Evolutionary conservation across 306 rosid genomes (phyloP).

Genomic region (Medicago truncatula): DNA sequence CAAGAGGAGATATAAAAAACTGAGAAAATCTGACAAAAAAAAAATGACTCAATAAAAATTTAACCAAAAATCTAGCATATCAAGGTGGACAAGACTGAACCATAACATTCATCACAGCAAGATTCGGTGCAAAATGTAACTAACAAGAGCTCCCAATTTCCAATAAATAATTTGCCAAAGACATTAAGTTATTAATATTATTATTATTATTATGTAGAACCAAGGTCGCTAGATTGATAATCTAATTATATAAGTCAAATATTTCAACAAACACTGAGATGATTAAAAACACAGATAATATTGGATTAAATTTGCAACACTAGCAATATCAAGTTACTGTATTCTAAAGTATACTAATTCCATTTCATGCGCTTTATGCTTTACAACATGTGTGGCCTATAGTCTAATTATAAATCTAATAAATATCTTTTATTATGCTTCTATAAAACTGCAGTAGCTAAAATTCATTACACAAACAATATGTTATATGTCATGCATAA

Average conservation of each 20-base stretch:
- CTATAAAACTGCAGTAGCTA: constrained; percentile 23
- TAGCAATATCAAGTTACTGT: not conserved
- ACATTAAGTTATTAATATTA: constrained; percentile 23
- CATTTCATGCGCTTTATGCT: constrained; percentile 28
- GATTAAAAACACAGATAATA: constrained; percentile 17
- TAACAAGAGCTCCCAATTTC: constrained; percentile 21
- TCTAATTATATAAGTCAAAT: constrained; percentile 9
- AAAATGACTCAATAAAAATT: constrained; percentile 36
- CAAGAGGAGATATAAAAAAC: constrained; percentile 95
- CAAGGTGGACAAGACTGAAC: constrained; percentile 24
- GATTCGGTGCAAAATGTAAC: constrained; percentile 27
- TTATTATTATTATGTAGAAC: not conserved
- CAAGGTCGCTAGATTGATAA: constrained; percentile 12
- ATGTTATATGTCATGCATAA: not conserved
- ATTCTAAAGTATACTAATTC: not conserved
- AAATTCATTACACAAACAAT: not conserved
- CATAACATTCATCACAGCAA: not conserved
- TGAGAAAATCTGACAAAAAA: constrained; percentile 76
- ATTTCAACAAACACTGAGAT: constrained; percentile 22
- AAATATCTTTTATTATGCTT: constrained; percentile 12
- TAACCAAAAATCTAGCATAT: constrained; percentile 37
- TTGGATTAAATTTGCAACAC: not conserved
- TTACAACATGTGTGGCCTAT: not conserved
- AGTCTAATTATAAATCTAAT: not conserved
- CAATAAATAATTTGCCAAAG: not conserved